Base-by-base conservation (phyloP, 305 asterid species). In the Fraxinus albicans region DNA sequence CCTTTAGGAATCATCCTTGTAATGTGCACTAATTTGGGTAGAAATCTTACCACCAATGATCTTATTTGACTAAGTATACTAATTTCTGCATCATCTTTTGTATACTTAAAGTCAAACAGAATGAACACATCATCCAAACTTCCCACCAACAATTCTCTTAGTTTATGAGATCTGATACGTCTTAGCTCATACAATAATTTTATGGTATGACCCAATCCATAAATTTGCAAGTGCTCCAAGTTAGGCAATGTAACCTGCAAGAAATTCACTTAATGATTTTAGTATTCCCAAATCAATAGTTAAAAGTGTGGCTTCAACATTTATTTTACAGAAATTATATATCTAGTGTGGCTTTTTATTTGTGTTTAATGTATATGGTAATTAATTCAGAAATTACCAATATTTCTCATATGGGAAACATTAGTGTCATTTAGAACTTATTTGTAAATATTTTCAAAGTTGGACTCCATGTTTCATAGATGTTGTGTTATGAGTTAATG, bases 1-100 rank as follows among this genome's bases (percentile, higher is more conserved):
- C 78, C 81, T 44, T 35, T 19, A 23, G 63, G 81, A 67, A 77
- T 27, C 34, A 19, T 67, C 38, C 73, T 65, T 55, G 58, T 65
- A 15, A 82, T 76, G 25, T 35, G 63, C 75, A 34, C 21, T 15
- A 82, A 15, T 36, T 50, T 15, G 15, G 85, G 81, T 25, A 82
- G 85, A 44, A 13, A 15, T 38, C 9, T 34, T 27, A 82, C 35
- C 17, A 17, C 34, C 42, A 82, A n/a, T 8, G 58, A 25, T 31
- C 70, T 33, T 27, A 82, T 36, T 60, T 36, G 78, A 77, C 53
- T 15, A 15, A 67, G 78, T 47, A 53, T 31, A 17, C 76, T 15
- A 1, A 10, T 40, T 31, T 69, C 73, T 9, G n/a, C 38, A 29
- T 44, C 42, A 63, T 60, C 81, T 34, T 38, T 80, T 7, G 15